Conservation (phyloP, 129 eudicot species). For the Ambrosia artemisiifolia region DNA sequence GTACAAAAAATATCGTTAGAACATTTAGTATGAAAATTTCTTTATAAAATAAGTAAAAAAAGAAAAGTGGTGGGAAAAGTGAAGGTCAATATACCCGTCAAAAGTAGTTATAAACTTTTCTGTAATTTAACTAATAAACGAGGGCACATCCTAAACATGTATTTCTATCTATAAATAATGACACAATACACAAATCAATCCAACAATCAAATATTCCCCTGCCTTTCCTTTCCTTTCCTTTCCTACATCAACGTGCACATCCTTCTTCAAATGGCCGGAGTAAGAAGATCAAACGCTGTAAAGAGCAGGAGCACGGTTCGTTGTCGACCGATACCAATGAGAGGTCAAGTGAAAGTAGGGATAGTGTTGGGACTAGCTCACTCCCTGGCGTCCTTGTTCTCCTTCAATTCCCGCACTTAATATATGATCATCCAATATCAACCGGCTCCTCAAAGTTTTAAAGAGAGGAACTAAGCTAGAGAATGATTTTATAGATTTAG, state of each 20-base stretch:
- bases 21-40: too few relatives aligned
- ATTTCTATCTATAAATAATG: background rate
- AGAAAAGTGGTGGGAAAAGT: background rate
- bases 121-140: background rate
- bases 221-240: too few relatives aligned
- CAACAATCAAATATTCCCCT: background rate
- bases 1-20: background rate
- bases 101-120: background rate
- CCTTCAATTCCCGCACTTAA: background rate
- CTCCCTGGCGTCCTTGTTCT: background rate
- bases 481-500: background rate
- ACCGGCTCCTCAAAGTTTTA: background rate
- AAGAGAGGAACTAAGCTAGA: background rate
- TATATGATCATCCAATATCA: background rate
- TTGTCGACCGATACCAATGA: background rate
- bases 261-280: too few relatives aligned
- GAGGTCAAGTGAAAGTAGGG: conserved; percentile 1
- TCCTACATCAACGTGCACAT: too few relatives aligned
- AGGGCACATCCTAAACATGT: background rate
- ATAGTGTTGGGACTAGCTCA: background rate
- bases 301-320: background rate
- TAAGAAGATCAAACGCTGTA: too few relatives aligned
- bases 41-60: background rate
- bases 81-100: background rate
- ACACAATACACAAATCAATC: background rate